Conservation (phyloP, 805 yeast species). For the Ogataea ganodermae region DNA sequence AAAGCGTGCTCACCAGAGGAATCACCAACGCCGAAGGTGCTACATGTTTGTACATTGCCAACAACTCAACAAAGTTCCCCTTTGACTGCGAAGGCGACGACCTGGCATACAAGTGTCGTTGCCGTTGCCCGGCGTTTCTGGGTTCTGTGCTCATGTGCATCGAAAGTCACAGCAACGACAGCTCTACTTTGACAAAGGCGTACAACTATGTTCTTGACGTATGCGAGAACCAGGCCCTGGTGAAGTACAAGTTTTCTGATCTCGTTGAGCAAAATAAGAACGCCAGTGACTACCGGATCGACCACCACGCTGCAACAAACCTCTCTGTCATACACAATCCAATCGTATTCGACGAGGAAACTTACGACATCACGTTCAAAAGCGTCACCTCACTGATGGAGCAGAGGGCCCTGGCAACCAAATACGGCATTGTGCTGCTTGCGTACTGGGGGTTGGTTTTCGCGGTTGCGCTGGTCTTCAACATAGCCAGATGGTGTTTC, state of each 20-base stretch:
- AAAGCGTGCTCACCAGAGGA: constrained; percentile 29
- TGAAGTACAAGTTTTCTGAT: constrained; percentile 30
- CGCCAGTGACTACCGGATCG: constrained; percentile 28
- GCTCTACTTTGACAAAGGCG: constrained; percentile 32
- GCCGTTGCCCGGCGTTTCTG: constrained; percentile 36
- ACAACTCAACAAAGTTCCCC: constrained; percentile 35
- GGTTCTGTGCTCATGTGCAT: constrained; percentile 41
- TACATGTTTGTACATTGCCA: constrained; percentile 38
- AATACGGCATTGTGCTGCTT: constrained; percentile 31
- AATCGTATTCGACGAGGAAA: constrained; percentile 24
- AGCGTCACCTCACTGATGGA: constrained; percentile 32
- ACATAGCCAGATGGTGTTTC: constrained; percentile 38
- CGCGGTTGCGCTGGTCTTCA: constrained; percentile 27
- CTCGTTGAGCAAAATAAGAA: constrained; percentile 32
- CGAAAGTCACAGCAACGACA: constrained; percentile 32
- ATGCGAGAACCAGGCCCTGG: constrained; percentile 36
- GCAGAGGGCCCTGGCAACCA: constrained; percentile 35
- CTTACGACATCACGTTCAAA: constrained; percentile 30
- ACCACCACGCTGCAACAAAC: constrained; percentile 15
- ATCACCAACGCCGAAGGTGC: constrained; percentile 39
- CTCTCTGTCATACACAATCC: constrained; percentile 30
- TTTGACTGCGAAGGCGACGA: constrained; percentile 38
- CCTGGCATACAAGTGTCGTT: constrained; percentile 38
- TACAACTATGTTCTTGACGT: constrained; percentile 36
- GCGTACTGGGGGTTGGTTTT: constrained; percentile 37